Evolutionary conservation across 345 rosid genomes (phyloP), one percentile per base, ranked within the genome.

Genomic region (Hirschfeldia incana): DNA sequence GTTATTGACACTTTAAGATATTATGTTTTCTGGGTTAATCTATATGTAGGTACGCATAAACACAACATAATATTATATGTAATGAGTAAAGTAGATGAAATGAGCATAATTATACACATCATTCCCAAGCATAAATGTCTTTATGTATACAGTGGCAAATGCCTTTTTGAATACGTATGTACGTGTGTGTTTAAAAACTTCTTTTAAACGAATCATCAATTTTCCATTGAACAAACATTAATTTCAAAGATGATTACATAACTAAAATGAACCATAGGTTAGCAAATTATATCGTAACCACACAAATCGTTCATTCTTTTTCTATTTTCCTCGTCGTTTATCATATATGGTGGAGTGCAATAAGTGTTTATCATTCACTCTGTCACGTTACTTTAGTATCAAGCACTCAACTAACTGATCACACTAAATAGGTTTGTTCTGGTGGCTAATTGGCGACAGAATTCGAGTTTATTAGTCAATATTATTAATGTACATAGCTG

Each of bases 81-180:
- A 2, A 21, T 21, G 21, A 21, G 21, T 15, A n/a, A 68, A 74
- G 71, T 53, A 36, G 70, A 69, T 58, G 17, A 58, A 60, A 55
- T 69, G 72, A 63, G 78, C 75, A 69, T 69, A 74, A 75, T 64
- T 69, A 80, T 64, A 75, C 67, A 67, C 83, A 80, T 80, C 57
- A 70, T 75, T 72, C 70, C 67, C 73, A 80, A 76, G 80, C 80
- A 80, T 69, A 63, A 34, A 42, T 37, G 27, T 74, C 32, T 73
- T 44, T 62, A n/a, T 65, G 58, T 58, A 30, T 29, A 21, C 21
- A 21, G 21, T 21, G 21, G 21, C 21, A 21, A 21, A 21, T 21
- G 21, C 21, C 21, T 21, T 21, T 21, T 21, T 21, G 21, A 21
- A 21, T 21, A 21, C 21, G 21, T 39, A 72, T 32, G 11, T 80